These are phyloP conservation scores for Theileria luwenshuni DNA, from an alignment of 169 alveolate species.

Conservation along the genomic window DNA sequence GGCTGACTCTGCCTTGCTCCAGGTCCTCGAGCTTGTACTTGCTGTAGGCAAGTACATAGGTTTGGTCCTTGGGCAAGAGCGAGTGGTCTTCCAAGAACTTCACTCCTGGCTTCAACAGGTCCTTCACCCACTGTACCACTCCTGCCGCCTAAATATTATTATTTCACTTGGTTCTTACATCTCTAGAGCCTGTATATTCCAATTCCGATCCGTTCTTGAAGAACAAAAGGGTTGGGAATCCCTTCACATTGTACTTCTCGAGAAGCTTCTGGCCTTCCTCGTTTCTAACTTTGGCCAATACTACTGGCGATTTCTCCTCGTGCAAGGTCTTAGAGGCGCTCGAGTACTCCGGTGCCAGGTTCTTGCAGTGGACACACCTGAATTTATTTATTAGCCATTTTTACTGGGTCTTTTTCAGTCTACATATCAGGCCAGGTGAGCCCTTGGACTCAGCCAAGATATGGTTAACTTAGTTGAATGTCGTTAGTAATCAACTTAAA, in stretches of 20 bases:
- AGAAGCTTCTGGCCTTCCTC: conserved; percentile 79
- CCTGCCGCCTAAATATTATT: conserved; percentile 46
- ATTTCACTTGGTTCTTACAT: conserved; percentile 30
- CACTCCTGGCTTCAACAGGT: conserved; percentile 71
- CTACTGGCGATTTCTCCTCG: conserved; percentile 78
- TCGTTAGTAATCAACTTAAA: too few species aligned
- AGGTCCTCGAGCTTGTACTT: conserved; percentile 2
- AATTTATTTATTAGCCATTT: background rate
- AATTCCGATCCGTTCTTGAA: conserved; percentile 77
- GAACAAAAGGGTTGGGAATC: conserved; percentile 91
- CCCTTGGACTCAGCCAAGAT: background rate
- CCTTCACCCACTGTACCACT: conserved; percentile 73
- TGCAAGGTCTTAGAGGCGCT: conserved; percentile 86
- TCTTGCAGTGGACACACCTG: conserved; percentile 90
- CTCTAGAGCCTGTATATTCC: conserved; percentile 74
- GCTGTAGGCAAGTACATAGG: background rate
- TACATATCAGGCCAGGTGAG: background rate
- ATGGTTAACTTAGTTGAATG: too few species aligned
- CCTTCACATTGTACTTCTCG: conserved; percentile 83
- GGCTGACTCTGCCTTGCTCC: conserved; percentile 13
- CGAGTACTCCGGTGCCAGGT: conserved; percentile 91
- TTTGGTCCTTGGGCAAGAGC: conserved; percentile 42
- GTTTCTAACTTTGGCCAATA: conserved; percentile 89
- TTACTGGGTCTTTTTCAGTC: background rate
- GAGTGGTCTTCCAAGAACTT: conserved; percentile 21